These are phyloP conservation scores for Lathyrus tuberosus DNA, from an alignment of 306 rosid species.

Conservation along the genomic window DNA sequence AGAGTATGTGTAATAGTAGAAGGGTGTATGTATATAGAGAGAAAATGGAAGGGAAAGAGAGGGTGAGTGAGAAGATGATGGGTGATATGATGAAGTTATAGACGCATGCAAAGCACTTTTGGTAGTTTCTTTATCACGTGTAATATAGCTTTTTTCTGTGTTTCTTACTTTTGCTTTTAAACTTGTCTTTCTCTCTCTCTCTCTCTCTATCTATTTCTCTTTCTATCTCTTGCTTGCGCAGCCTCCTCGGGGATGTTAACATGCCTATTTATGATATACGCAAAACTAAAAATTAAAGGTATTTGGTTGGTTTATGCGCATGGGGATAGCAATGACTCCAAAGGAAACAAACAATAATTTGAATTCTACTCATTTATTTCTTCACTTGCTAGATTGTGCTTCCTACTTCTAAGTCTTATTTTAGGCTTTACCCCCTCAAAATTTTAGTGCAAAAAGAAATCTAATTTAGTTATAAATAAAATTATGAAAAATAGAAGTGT, in stretches of 20 bases:
- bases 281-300: neutral
- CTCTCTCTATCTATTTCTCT: slow-evolving; percentile 1
- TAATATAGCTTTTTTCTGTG: slow-evolving; percentile 43
- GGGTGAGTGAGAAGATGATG: slow-evolving; percentile 8
- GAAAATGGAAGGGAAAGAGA: neutral
- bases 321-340: neutral
- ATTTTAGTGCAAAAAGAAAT: no score
- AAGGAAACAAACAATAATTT: neutral
- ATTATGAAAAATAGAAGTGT: no score
- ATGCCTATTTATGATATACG: slow-evolving; percentile 15
- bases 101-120: slow-evolving; percentile 52
- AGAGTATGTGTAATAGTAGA: neutral
- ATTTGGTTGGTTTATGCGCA: neutral
- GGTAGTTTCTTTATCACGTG: slow-evolving; percentile 48
- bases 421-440: no score
- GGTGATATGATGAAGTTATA: slow-evolving; percentile 41
- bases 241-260: slow-evolving; percentile 70
- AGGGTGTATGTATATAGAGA: neutral
- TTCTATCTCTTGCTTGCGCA: slow-evolving; percentile 46
- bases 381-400: neutral
- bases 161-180: slow-evolving; percentile 38
- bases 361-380: neutral
- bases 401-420: no score
- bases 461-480: no score
- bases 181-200: neutral